Conservation (phyloP, 2,329 filamentous ascomycete species). For the Lasiodiplodia hormozganensis region DNA sequence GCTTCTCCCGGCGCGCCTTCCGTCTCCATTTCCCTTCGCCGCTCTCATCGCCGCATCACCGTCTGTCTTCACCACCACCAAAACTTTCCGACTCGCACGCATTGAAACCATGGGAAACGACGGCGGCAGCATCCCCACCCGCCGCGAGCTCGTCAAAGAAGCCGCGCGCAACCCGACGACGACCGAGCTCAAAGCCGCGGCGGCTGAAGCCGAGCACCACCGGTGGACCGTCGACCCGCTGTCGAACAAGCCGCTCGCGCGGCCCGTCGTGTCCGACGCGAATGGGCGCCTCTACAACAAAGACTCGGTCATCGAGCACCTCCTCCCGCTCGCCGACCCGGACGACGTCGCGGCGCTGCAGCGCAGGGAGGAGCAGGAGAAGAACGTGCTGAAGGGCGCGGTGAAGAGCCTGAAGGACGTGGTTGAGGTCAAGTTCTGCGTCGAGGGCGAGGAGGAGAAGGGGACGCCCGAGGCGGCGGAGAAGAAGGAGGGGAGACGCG, state of each 20-base stretch:
- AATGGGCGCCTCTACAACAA: constrained; percentile 92
- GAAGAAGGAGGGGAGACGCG: constrained; percentile 39
- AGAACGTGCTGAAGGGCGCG: constrained; percentile 61
- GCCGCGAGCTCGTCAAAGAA: constrained; percentile 94
- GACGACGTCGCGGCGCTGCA: constrained; percentile 54
- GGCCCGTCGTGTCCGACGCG: constrained; percentile 83
- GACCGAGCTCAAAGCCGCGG: constrained; percentile 86
- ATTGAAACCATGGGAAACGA: constrained; percentile 84
- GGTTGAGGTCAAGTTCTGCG: constrained; percentile 80
- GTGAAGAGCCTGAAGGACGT: constrained; percentile 86
- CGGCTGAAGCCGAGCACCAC: constrained; percentile 83
- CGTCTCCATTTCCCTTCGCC: not conserved
- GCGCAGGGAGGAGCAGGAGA: constrained; percentile 62
- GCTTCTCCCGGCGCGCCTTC: not conserved
- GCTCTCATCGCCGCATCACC: not conserved
- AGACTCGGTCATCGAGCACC: constrained; percentile 78
- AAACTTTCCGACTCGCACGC: not conserved
- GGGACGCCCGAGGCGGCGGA: constrained; percentile 46
- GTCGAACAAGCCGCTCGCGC: constrained; percentile 76
- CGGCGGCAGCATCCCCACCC: constrained; percentile 93
- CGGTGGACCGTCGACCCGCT: constrained; percentile 87
- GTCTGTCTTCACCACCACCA: not conserved
- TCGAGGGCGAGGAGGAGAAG: constrained; percentile 54
- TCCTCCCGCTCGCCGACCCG: constrained; percentile 63
- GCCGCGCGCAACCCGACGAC: constrained; percentile 82